Evolutionary conservation across 202 grass and related monocot genomes (phyloP).

Genomic region (Hordeum pubiflorum): DNA sequence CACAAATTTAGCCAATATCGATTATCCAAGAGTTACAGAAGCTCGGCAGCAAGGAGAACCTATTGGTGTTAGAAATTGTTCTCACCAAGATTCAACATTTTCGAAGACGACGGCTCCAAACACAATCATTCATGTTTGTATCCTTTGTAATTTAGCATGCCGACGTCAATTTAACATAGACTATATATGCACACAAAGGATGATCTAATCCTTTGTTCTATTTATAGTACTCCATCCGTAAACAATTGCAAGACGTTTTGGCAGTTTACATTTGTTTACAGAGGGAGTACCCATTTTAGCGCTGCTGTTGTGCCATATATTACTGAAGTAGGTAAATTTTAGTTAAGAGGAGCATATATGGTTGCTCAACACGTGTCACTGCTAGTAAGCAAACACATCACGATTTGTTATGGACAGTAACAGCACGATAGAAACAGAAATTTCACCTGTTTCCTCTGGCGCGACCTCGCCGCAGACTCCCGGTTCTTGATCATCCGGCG

Average conservation of each 20-base stretch:
- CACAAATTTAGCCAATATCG: background rate
- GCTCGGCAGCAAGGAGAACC: background rate
- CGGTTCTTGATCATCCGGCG: slow-evolving; percentile 95
- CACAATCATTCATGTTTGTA: background rate
- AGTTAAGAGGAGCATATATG: background rate
- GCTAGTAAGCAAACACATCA: background rate
- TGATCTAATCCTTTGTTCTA: background rate
- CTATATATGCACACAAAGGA: background rate
- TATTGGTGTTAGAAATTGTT: background rate
- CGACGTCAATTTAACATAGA: background rate
- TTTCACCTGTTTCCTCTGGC: slow-evolving; percentile 75
- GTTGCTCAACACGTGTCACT: background rate
- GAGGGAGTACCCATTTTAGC: background rate
- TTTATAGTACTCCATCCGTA: background rate
- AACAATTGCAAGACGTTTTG: too few relatives aligned
- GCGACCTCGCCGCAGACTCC: slow-evolving; percentile 78
- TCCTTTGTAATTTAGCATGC: background rate
- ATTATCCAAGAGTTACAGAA: background rate
- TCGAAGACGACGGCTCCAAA: background rate
- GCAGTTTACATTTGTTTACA: too few relatives aligned
- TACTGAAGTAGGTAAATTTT: background rate
- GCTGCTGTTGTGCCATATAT: background rate
- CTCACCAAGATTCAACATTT: background rate
- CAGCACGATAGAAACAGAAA: background rate
- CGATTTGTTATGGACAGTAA: background rate